Conservation (phyloP, 2,329 filamentous ascomycete genomes). For the Cladophialophora exuberans region DNA sequence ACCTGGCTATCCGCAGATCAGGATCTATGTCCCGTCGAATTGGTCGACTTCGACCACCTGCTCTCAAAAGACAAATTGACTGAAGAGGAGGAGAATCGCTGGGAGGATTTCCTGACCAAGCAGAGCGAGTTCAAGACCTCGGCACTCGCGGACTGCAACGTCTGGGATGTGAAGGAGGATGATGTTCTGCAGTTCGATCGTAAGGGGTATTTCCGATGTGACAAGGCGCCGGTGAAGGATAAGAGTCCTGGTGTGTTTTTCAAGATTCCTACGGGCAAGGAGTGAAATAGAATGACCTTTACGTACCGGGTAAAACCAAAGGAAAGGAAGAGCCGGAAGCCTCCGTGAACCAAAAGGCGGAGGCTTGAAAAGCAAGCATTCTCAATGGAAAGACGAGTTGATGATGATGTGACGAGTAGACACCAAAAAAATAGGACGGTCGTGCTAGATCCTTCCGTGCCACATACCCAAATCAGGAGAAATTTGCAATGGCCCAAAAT, state of each 20-base stretch:
- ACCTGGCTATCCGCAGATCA: slow-evolving; percentile 81
- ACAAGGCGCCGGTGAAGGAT: slow-evolving; percentile 47
- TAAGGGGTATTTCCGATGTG: slow-evolving; percentile 82
- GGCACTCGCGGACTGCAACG: slow-evolving; percentile 75
- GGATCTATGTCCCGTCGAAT: slow-evolving; percentile 74
- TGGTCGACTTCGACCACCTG: slow-evolving; percentile 94
- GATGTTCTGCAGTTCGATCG: slow-evolving; percentile 89
- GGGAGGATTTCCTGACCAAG: slow-evolving; percentile 74
- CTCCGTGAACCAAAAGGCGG: too few species aligned
- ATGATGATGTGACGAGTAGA: too few species aligned
- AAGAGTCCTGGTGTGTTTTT: slow-evolving; percentile 32
- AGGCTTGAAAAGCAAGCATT: too few species aligned
- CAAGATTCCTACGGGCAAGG: slow-evolving; percentile 35
- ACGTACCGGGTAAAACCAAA: too few species aligned
- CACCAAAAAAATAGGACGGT: too few species aligned
- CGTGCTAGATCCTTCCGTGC: too few species aligned
- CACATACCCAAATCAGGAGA: too few species aligned
- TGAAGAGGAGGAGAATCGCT: slow-evolving; percentile 70
- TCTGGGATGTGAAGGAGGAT: slow-evolving; percentile 72
- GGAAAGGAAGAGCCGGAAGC: too few species aligned
- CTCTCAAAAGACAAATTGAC: slow-evolving; percentile 94
- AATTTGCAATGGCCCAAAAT: too few species aligned
- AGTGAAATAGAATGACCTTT: slow-evolving; percentile 23
- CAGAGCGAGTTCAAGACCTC: slow-evolving; percentile 71
- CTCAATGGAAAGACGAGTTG: too few species aligned